Conservation (phyloP, 495 filamentous ascomycete species). For the Bacidia rubella region DNA sequence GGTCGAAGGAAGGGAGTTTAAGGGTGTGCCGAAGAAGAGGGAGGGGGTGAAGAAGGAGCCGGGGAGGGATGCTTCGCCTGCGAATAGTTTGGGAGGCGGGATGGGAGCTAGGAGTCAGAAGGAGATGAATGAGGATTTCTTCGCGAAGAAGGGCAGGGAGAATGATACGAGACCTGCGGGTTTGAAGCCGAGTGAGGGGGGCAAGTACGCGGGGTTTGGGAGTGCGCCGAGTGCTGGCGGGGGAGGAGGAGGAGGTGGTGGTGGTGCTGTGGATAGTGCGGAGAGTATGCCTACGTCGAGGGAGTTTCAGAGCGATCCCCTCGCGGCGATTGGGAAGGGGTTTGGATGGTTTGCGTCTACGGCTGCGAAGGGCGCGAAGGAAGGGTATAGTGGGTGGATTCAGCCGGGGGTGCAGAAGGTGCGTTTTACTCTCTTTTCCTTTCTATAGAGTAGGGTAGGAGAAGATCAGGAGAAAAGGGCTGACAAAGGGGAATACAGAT, state of each 20-base stretch:
- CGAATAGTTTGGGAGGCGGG: constrained; percentile 5
- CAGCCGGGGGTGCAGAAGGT: constrained; percentile 83
- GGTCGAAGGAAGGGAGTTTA: constrained; percentile 73
- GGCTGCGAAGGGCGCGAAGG: constrained; percentile 78
- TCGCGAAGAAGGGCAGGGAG: constrained; percentile 63
- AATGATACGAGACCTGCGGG: constrained; percentile 64
- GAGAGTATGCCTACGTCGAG: constrained; percentile 49
- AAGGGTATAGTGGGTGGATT: constrained; percentile 74
- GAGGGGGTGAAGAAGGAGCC: constrained; percentile 23
- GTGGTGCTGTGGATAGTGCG: constrained; percentile 22
- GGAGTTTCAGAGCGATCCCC: constrained; percentile 80
- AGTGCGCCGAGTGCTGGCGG: constrained; percentile 41
- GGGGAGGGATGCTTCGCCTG: constrained; percentile 8
- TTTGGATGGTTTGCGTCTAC: constrained; percentile 86
- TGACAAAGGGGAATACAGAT: constrained; percentile 33
- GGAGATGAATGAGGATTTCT: constrained; percentile 73
- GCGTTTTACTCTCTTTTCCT: constrained; percentile 15
- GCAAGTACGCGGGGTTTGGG: constrained; percentile 85
- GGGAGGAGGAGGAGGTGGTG: constrained; percentile 10
- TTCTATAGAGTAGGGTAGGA: background rate
- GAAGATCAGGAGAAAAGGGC: too few relatives aligned
- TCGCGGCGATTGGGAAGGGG: constrained; percentile 77
- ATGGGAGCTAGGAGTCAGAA: constrained; percentile 30
- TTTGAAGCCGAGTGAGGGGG: constrained; percentile 75
- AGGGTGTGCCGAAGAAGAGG: background rate